Percentiles rank a stretch among this genome's conserved stretches.
Evolutionary conservation across 805 yeast genomes (phyloP).

Genomic region (Komagataella kurtzmanii): DNA sequence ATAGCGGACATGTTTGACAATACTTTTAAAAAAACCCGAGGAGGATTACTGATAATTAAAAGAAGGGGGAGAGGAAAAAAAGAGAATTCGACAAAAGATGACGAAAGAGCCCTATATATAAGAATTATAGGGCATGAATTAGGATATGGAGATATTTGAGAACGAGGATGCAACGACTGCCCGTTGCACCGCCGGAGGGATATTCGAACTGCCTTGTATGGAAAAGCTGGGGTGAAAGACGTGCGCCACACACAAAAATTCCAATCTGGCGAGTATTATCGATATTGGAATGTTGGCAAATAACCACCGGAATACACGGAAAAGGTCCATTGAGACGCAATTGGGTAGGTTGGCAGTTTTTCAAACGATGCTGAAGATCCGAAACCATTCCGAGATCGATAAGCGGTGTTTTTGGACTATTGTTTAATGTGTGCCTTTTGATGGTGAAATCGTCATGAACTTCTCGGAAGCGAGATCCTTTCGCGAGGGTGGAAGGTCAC

Average conservation of each 20-base stretch:
- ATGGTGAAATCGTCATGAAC: neutral
- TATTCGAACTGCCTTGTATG: neutral
- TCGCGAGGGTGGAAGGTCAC: neutral
- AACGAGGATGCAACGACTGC: neutral
- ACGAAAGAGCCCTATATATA: neutral
- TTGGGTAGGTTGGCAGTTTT: neutral
- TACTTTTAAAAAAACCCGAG: neutral
- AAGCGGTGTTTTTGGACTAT: neutral
- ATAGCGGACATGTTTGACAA: constrained; percentile 7
- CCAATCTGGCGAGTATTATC: neutral
- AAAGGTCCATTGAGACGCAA: neutral
- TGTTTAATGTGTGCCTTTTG: neutral
- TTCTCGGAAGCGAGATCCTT: neutral
- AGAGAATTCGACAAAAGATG: neutral
- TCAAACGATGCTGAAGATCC: neutral
- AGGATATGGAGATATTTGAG: neutral
- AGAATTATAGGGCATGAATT: neutral
- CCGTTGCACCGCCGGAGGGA: neutral
- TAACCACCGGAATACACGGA: neutral
- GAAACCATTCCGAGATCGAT: neutral
- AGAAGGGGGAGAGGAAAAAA: neutral
- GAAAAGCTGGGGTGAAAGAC: neutral
- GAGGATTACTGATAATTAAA: neutral
- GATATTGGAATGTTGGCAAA: neutral
- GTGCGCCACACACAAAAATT: neutral